Percentiles rank a stretch among this genome's conserved stretches.
Evolutionary conservation across 768 basidiomycete species (phyloP).

Genomic region (Melanogaster broomeanus): DNA sequence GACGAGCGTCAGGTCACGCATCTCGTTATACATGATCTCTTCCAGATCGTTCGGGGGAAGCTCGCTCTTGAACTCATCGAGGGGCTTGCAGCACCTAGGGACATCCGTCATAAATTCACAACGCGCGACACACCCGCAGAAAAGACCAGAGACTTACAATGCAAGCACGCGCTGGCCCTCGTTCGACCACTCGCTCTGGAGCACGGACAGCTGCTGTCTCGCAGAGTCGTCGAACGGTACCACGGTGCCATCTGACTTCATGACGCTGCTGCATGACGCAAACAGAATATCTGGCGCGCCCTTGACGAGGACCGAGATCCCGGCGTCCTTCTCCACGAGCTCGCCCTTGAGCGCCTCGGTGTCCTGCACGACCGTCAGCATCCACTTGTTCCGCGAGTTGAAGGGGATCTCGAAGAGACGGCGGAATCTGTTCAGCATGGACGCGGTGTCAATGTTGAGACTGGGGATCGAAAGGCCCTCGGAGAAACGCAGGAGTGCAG

Average conservation of each 20-base stretch:
- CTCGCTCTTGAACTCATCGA: conserved; percentile 27
- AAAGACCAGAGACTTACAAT: conserved; percentile 32
- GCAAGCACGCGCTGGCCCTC: conserved; percentile 57
- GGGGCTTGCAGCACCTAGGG: conserved; percentile 34
- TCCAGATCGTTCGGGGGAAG: conserved; percentile 30
- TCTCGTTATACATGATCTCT: conserved; percentile 41
- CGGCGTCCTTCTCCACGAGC: conserved; percentile 6
- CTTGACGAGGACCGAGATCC: conserved; percentile 47
- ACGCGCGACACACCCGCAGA: no score
- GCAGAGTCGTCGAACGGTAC: conserved; percentile 29
- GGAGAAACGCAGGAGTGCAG: conserved; percentile 52
- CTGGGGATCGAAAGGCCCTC: conserved; percentile 31
- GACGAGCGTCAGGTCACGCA: conserved; percentile 43
- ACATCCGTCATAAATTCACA: no score
- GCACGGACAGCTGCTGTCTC: conserved; percentile 15
- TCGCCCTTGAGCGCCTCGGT: conserved; percentile 14
- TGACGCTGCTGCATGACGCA: conserved; percentile 36
- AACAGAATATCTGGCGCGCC: conserved; percentile 62
- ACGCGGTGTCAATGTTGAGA: conserved; percentile 21
- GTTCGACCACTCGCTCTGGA: conserved; percentile 45
- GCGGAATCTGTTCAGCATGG: conserved; percentile 20
- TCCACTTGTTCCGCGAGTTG: conserved; percentile 60
- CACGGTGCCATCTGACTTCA: conserved; percentile 35
- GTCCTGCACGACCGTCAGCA: conserved; percentile 45
- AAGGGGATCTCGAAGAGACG: conserved; percentile 42